These are phyloP conservation scores for Rhynchospora tenuis DNA, from an alignment of 176 grass and related monocot species.

Conservation along the genomic window DNA sequence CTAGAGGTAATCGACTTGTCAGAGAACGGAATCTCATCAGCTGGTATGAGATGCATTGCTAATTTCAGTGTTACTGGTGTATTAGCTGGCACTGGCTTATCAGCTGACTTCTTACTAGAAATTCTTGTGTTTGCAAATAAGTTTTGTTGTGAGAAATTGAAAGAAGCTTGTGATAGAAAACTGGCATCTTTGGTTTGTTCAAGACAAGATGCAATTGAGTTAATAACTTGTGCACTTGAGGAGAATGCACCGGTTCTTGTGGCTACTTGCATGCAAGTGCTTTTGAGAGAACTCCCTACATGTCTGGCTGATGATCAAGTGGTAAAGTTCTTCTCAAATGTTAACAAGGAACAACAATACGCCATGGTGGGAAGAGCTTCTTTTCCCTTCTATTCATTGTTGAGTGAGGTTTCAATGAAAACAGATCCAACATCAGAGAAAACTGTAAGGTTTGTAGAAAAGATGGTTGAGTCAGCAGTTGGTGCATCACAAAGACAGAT, in stretches of 20 bases:
- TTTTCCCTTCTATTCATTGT: constrained; percentile 73
- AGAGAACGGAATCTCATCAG: constrained; percentile 69
- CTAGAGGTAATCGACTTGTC: constrained; percentile 86
- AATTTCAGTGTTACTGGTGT: constrained; percentile 46
- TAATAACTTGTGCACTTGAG: constrained; percentile 67
- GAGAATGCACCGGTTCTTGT: constrained; percentile 72
- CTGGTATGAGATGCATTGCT: constrained; percentile 59
- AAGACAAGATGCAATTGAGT: constrained; percentile 73
- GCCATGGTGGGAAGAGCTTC: constrained; percentile 57
- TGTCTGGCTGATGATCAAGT: constrained; percentile 69
- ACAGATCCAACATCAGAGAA: constrained; percentile 56
- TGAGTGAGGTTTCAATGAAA: constrained; percentile 76
- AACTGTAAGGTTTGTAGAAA: constrained; percentile 52
- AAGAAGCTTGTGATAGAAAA: constrained; percentile 78
- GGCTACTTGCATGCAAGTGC: constrained; percentile 65
- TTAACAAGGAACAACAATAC: constrained; percentile 42
- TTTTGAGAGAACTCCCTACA: constrained; percentile 65
- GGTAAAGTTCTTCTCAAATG: constrained; percentile 58
- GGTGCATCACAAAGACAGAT: constrained; percentile 66
- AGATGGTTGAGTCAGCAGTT: constrained; percentile 46
- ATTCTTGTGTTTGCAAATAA: constrained; percentile 75
- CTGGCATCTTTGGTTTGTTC: constrained; percentile 66
- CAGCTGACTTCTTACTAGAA: constrained; percentile 69
- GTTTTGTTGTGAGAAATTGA: constrained; percentile 86
- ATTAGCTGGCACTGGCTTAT: constrained; percentile 39